A percentile compares a stretch with the other conserved stretches of the same genome.
Evolutionary conservation across 2,329 filamentous ascomycete species (phyloP).

Genomic region (Botrytis medusae): DNA sequence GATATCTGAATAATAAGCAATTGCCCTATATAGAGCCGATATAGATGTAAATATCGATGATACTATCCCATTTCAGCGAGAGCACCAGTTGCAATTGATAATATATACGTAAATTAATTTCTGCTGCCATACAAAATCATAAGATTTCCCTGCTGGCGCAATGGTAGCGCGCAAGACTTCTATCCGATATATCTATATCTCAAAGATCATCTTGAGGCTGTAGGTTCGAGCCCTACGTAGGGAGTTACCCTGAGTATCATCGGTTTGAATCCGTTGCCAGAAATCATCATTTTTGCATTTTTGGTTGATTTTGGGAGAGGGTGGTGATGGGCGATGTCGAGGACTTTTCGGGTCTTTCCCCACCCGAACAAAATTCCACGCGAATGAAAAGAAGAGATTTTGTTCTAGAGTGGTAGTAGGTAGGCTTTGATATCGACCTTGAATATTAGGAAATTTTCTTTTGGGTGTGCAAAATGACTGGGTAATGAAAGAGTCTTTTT

Average conservation of each 20-base stretch:
- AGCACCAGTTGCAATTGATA: fast-evolving
- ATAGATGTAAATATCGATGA: background rate
- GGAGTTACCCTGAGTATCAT: slow-evolving; percentile 14
- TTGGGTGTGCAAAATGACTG: background rate
- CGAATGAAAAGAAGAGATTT: background rate
- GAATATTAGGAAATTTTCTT: background rate
- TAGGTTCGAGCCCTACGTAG: slow-evolving; percentile 8
- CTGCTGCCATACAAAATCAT: fast-evolving
- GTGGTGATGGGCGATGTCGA: background rate
- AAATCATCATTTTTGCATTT: background rate
- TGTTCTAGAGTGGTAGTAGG: too few relatives aligned
- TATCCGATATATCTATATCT: background rate
- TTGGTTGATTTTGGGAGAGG: background rate
- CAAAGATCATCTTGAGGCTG: background rate
- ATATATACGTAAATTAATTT: fast-evolving
- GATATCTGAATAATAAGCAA: background rate
- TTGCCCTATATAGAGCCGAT: background rate
- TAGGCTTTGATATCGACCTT: background rate
- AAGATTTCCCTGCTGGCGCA: slow-evolving; percentile 18
- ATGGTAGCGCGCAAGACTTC: slow-evolving; percentile 20
- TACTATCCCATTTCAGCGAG: background rate
- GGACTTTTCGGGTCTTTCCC: background rate
- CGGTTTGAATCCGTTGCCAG: background rate
- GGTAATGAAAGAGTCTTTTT: background rate
- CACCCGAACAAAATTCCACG: background rate